Evolutionary conservation across 2,329 filamentous ascomycete species (phyloP).

Genomic region (Cladorrhinum sp.): DNA sequence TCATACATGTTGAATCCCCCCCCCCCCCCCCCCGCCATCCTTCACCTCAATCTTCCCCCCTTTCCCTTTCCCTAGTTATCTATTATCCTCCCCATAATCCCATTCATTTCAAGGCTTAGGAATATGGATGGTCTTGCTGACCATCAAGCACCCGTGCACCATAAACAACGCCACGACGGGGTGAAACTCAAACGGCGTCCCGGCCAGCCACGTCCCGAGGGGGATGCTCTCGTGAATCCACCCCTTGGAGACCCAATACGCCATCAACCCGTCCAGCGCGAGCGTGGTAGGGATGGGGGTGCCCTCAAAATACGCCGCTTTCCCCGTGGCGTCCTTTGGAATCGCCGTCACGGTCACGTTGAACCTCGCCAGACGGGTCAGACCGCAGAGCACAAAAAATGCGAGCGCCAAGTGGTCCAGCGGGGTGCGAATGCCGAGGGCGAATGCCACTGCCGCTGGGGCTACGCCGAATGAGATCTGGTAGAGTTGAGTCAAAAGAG

Average conservation of each 20-base stretch:
- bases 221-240: slow-evolving; percentile 81
- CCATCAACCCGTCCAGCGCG: slow-evolving; percentile 77
- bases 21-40: neutral
- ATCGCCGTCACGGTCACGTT: slow-evolving; percentile 90
- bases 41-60: neutral
- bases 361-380: slow-evolving; percentile 92
- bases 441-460: slow-evolving; percentile 82
- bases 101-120: slow-evolving; percentile 65
- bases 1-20: neutral
- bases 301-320: slow-evolving; percentile 94
- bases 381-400: slow-evolving; percentile 91
- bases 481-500: slow-evolving; percentile 5
- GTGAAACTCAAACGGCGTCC: slow-evolving; percentile 75
- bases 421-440: slow-evolving; percentile 79
- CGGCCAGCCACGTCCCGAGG: slow-evolving; percentile 64
- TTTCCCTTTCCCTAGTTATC: neutral
- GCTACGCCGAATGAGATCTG: slow-evolving; percentile 95
- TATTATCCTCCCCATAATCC: neutral
- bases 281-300: slow-evolving; percentile 92
- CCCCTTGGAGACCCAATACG: slow-evolving; percentile 78
- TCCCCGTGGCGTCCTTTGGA: slow-evolving; percentile 87
- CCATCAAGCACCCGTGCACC: slow-evolving; percentile 89
- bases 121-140: slow-evolving; percentile 90
- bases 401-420: slow-evolving; percentile 76
- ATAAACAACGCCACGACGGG: slow-evolving; percentile 78